Evolutionary conservation across 805 yeast genomes (phyloP), one percentile per base, ranked within the genome.

Genomic region (Myxozyma neotropica): DNA sequence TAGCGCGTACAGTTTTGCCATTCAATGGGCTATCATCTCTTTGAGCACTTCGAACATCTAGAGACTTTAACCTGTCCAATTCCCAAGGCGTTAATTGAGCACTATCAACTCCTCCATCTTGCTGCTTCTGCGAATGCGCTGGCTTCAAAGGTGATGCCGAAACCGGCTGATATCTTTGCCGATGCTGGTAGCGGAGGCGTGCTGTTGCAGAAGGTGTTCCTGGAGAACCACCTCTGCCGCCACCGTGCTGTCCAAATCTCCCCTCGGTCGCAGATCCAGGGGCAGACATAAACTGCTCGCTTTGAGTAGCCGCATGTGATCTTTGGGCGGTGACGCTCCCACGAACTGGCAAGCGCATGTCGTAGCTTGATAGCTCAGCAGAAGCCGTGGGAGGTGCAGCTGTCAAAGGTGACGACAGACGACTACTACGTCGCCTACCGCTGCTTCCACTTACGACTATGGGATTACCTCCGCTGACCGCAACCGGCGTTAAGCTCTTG

Each of bases 31-130:
- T 59, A 10, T 24, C 36, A 12, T 33, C 42, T 15, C 45, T 29
- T 10, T 21, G 46, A 31, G 39, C 42, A 23, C 51, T 39, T 23
- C 49, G 27, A 17, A 33, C 27, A 17, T 53, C 61, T 36, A 36
- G 21, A 12, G 49, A 57, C 39, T 24, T 17, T 44, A 49, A 24
- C 29, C 63, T 46, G 36, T 61, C 65, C 5, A 50, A 23, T 46
- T 61, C 65, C 65, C 65, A 61, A 38, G 65, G 65, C 27, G 65
- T 61, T 33, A 61, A 40, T 31, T 51, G 42, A 15, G 46, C 44
- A 17, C 43, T 35, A 48, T 48, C 53, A 12, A 13, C 44, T 19
- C 53, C 39, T 27, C 26, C 44, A 12, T 31, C 42, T 17, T 6
- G 21, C 21, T 38, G n/a, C 21, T 38, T 38, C 21, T 7, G 6